These are phyloP conservation scores for Colletotrichum camelliae DNA, from an alignment of 2,329 filamentous ascomycete species.

Conservation along the genomic window DNA sequence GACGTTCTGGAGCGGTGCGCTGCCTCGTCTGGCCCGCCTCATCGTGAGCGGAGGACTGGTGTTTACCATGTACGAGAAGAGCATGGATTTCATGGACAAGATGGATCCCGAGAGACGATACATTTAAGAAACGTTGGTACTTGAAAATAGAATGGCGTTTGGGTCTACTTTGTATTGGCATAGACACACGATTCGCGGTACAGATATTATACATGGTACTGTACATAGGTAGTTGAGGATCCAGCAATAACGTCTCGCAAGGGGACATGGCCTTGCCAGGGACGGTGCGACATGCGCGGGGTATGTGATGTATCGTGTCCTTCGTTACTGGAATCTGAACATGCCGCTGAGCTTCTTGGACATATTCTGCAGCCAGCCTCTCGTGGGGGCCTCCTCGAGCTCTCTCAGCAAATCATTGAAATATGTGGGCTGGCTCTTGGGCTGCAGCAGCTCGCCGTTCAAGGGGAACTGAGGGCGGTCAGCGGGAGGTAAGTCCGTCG, in stretches of 20 bases:
- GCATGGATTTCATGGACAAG: slow-evolving; percentile 83
- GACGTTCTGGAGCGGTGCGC: slow-evolving; percentile 92
- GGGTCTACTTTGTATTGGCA: slow-evolving; percentile 11
- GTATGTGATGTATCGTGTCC: background rate
- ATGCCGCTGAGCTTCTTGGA: slow-evolving; percentile 63
- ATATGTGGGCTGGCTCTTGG: slow-evolving; percentile 68
- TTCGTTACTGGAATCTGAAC: slow-evolving; percentile 58
- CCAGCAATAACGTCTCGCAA: background rate
- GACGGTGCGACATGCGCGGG: background rate
- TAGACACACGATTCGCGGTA: slow-evolving; percentile 20
- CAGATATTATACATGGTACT: slow-evolving; percentile 23
- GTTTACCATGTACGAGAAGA: slow-evolving; percentile 98
- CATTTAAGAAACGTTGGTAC: slow-evolving; percentile 56
- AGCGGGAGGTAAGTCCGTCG: background rate
- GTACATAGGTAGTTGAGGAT: slow-evolving; percentile 2
- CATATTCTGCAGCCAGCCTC: slow-evolving; percentile 58
- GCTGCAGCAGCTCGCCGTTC: slow-evolving; percentile 57
- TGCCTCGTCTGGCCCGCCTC: slow-evolving; percentile 83
- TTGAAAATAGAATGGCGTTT: slow-evolving; percentile 2
- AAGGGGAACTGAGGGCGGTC: slow-evolving; percentile 33
- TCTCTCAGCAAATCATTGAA: slow-evolving; percentile 66
- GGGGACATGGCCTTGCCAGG: background rate
- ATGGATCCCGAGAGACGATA: slow-evolving; percentile 86
- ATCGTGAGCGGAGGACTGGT: slow-evolving; percentile 96
- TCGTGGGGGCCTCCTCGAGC: slow-evolving; percentile 65